These are phyloP conservation scores for Boechera divaricarpa DNA, from an alignment of 345 rosid genomes.

Conservation along the genomic window DNA sequence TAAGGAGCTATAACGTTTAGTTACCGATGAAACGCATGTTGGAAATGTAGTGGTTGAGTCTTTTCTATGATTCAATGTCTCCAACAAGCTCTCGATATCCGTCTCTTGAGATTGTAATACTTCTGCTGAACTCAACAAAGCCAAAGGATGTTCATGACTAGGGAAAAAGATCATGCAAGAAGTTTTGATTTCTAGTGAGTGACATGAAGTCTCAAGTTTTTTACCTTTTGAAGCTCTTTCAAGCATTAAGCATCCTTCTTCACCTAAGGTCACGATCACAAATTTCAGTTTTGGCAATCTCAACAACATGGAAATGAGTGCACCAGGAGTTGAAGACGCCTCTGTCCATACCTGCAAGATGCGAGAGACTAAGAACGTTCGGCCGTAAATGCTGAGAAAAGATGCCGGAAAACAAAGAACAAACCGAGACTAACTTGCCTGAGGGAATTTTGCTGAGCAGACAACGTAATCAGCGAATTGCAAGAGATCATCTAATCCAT, in stretches of 20 bases:
- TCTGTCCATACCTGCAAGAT: conserved; percentile 74
- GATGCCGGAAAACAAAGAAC: background rate
- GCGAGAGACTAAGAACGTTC: background rate
- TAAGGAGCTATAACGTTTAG: background rate
- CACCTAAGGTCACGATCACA: conserved; percentile 87
- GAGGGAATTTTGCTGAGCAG: conserved; percentile 84
- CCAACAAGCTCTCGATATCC: conserved; percentile 64
- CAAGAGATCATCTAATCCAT: conserved; percentile 75
- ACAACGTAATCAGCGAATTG: conserved; percentile 65
- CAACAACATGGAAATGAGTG: conserved; percentile 81
- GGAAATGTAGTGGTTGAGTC: conserved; percentile 57
- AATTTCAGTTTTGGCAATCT: conserved; percentile 74
- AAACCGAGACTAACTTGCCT: conserved; percentile 49
- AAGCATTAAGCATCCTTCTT: conserved; percentile 86
- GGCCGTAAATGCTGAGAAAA: background rate
- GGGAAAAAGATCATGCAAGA: background rate
- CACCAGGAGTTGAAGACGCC: conserved; percentile 67
- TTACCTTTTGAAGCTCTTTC: conserved; percentile 69
- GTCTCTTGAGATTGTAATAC: conserved; percentile 51
- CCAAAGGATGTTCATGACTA: conserved; percentile 5
- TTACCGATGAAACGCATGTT: conserved; percentile 70
- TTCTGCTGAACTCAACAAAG: conserved; percentile 41
- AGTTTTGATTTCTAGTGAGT: background rate
- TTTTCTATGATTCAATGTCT: conserved; percentile 51
- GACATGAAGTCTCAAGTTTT: conserved; percentile 15